Base-by-base conservation (phyloP, 1,284 basidiomycete species). In the Ustilago crameri region DNA sequence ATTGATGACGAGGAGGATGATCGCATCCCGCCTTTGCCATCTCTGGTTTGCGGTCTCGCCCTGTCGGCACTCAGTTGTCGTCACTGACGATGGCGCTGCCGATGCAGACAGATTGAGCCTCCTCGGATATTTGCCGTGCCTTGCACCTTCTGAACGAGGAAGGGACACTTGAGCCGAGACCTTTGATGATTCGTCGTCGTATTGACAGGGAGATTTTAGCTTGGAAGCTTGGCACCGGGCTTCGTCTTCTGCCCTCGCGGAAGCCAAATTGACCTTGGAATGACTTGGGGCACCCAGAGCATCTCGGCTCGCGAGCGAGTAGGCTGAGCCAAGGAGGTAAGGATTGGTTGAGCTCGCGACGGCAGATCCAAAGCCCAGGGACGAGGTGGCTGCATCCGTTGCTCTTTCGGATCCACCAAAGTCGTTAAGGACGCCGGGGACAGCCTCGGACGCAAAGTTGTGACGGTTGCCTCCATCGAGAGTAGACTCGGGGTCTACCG, bases 321-420 rank as follows among this genome's bases (percentile, higher is more conserved):
- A 41, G 1, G 41, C 37, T 5, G 57, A 56, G n/a, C 49, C 44
- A 10, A 55, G 15, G 3, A 37, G 56, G 17, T 66, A 66, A n/a
- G 63, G 63, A 18, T 66, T 60, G 14, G 56, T 38, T 4, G 63
- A 66, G 34, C 56, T 59, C 8, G 63, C 57, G 1, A 52, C 57
- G 0, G 63, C 63, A 8, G 63, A 66, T 15, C 24, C 57, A 15
- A 59, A 60, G 3, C 63, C 63, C 17, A 51, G 10, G 1, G 48
- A 51, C 8, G 51, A 44, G 0, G 63, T 38, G 2, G 52, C 49
- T 17, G 38, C 56, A 10, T 41, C 52, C 17, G 43, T 54, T 17
- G 43, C 47, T 17, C 50, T 22, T 20, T 37, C 51, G 1, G 40
- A 48, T 4, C 44, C 50, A 4, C 26, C 46, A 17, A 51, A 38